These are phyloP conservation scores for Claviceps humidiphila DNA, from an alignment of 2,329 filamentous ascomycete species.

Conservation along the genomic window DNA sequence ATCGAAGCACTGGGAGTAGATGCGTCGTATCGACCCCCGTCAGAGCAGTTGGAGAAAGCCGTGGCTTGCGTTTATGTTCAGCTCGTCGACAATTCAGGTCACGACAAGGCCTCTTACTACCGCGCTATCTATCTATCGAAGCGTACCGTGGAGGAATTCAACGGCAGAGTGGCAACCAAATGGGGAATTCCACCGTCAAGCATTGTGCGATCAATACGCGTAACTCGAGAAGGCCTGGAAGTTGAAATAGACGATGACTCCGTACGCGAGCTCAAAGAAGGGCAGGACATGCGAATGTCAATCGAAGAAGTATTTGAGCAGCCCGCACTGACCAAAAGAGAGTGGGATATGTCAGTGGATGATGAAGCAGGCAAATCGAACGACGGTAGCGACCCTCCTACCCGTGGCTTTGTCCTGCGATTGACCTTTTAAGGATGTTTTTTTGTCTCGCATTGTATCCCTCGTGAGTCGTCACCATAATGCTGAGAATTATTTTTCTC, in stretches of 20 bases:
- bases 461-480: background rate
- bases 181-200: constrained; percentile 63
- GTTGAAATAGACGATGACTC: constrained; percentile 87
- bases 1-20: constrained; percentile 92
- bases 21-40: constrained; percentile 64
- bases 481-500: background rate
- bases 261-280: constrained; percentile 69
- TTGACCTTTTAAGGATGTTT: constrained; percentile 7
- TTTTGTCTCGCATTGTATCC: background rate
- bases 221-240: constrained; percentile 62
- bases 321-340: constrained; percentile 29
- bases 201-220: constrained; percentile 57
- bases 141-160: constrained; percentile 62
- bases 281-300: constrained; percentile 79
- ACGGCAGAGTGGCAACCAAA: constrained; percentile 60
- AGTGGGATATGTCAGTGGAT: constrained; percentile 51
- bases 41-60: constrained; percentile 54
- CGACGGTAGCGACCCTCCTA: constrained; percentile 9
- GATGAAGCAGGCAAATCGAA: constrained; percentile 18
- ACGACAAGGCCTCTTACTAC: constrained; percentile 51
- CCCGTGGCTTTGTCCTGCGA: constrained; percentile 8
- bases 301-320: constrained; percentile 34
- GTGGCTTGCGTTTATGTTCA: constrained; percentile 83
- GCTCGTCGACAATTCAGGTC: constrained; percentile 35
- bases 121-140: constrained; percentile 76